These are phyloP conservation scores for Vicia villosa DNA, from an alignment of 306 rosid genomes.

Conservation along the genomic window DNA sequence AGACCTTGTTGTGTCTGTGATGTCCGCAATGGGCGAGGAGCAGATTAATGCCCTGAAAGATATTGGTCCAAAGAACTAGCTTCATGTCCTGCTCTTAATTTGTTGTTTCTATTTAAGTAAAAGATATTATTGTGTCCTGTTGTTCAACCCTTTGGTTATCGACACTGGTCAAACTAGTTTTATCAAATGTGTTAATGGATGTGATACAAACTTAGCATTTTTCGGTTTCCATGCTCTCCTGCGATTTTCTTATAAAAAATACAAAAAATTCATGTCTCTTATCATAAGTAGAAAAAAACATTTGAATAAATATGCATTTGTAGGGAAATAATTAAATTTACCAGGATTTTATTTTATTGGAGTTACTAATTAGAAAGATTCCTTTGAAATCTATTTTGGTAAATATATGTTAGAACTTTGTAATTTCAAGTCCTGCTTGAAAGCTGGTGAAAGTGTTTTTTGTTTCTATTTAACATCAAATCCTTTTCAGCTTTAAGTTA, in stretches of 20 bases:
- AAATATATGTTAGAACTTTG: too few relatives aligned
- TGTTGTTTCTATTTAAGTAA: conserved; percentile 40
- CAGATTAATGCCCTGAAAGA: conserved; percentile 80
- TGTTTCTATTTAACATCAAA: too few relatives aligned
- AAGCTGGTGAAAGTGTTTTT: too few relatives aligned
- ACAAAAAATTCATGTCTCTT: not conserved
- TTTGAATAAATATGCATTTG: too few relatives aligned
- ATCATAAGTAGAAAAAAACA: not conserved
- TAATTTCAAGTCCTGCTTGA: too few relatives aligned
- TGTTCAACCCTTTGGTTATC: conserved; percentile 31
- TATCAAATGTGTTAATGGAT: conserved; percentile 42
- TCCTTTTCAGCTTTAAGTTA: too few relatives aligned
- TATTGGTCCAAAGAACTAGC: conserved; percentile 66
- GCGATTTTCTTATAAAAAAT: conserved; percentile 13
- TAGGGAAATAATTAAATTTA: too few relatives aligned
- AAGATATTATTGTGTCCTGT: conserved; percentile 38
- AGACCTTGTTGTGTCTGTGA: conserved; percentile 74
- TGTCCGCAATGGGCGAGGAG: conserved; percentile 94
- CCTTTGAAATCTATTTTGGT: too few relatives aligned
- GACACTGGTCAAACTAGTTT: conserved; percentile 29
- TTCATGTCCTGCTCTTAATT: conserved; percentile 16
- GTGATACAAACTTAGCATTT: conserved; percentile 32
- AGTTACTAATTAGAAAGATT: too few relatives aligned
- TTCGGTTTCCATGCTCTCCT: conserved; percentile 12
- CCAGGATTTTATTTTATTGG: too few relatives aligned